Base-by-base conservation (phyloP, 2,329 filamentous ascomycete species). In the Eurotiales sp. region DNA sequence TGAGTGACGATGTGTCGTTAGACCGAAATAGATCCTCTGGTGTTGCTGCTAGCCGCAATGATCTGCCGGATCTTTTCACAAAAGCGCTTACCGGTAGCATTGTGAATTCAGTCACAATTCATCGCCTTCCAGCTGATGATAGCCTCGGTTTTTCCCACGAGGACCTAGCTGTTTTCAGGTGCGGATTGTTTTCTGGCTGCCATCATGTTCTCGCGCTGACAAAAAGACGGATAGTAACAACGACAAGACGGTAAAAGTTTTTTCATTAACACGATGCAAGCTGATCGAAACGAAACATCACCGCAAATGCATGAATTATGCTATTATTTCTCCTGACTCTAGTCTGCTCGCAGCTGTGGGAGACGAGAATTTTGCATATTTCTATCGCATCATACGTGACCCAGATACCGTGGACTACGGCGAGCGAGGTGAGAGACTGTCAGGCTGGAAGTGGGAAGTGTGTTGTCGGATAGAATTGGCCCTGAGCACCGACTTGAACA, bases 261-360 rank as follows among this genome's bases (percentile, higher is more conserved):
- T 95, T 64, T 87, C 85, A 44, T 75, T 97, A 17, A 76, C 81
- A 23, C 81, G 85, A 47, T 81, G 83, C 12, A 77, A 87, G 54
- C 77, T 86, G 30, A 72, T 95, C 19, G 83, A 88, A 50, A 79
- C 84, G 39, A 74, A 96, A 48, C 78, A 81, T 3, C 86, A 95
- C 57, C 86, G 88, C 4, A 87, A 92, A 64, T 87, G 85, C 57
- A 92, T 97, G 74, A 99, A 99, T 62, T 90, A 95, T 63, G 89
- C 91, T 29, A 83, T 91, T n/a, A 85, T 99, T 47, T 96, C 92
- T 6, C 93, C 92, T 0, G 87, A 96, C 65, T 92, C 91, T 1
- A 81, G 79, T 17, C 72, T 92, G 10, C 77, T 97, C 17, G 80
- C 91, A 5, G 88, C 90, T 2, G 88, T 97, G 39, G 88, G 92